Conservation (phyloP, 2,329 filamentous ascomycete genomes). For the Juglanconis sp. region DNA sequence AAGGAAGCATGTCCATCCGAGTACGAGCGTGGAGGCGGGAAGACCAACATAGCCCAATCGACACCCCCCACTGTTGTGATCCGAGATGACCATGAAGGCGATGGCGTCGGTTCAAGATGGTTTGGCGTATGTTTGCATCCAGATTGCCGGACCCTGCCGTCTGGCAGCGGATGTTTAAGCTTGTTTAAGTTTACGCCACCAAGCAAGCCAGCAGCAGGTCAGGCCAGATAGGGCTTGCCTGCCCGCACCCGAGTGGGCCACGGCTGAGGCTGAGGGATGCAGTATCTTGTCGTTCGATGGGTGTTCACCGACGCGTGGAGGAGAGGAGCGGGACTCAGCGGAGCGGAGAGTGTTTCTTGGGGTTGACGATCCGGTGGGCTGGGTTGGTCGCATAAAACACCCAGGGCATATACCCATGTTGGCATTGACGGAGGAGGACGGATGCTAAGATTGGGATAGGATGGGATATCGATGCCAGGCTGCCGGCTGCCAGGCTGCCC, state of each 20-base stretch:
- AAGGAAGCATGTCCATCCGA: neutral
- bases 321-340: neutral
- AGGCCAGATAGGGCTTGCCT: neutral
- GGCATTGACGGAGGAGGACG: too few relatives aligned
- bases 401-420: too few relatives aligned
- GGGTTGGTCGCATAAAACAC: too few relatives aligned
- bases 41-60: neutral
- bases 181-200: slow-evolving; percentile 17
- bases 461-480: too few relatives aligned
- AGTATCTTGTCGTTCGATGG: neutral
- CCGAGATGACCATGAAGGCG: neutral
- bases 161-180: slow-evolving; percentile 18
- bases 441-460: too few relatives aligned
- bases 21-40: neutral
- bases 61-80: neutral
- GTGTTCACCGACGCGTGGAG: neutral
- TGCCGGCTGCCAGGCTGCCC: too few relatives aligned
- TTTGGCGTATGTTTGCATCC: neutral
- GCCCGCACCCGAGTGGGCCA: neutral
- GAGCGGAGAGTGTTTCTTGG: too few relatives aligned
- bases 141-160: slow-evolving; percentile 15
- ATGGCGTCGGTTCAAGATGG: neutral
- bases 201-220: slow-evolving; percentile 3
- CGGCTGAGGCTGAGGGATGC: neutral
- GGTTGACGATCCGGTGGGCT: too few relatives aligned